phyloP scores from a whole-genome alignment of 2,329 filamentous ascomycete genomes.

The Nemania sp. region DNA sequence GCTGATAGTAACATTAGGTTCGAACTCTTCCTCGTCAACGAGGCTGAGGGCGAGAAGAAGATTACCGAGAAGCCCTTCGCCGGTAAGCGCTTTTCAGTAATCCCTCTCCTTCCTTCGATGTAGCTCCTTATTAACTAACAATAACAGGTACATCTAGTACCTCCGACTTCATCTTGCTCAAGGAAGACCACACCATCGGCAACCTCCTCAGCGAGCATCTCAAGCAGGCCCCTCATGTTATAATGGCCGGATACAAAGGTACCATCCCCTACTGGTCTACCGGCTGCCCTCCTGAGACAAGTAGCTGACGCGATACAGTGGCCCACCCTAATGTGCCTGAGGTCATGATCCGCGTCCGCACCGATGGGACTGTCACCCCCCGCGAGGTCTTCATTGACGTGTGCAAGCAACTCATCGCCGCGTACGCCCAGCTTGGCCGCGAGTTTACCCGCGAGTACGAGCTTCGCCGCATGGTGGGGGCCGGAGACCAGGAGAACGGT shows the following conservation, averaged over 20 bases:
- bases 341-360: slow-evolving; percentile 79
- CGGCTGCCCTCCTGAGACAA: slow-evolving; percentile 33
- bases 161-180: slow-evolving; percentile 93
- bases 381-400: slow-evolving; percentile 82
- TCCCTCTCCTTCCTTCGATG: background rate
- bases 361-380: slow-evolving; percentile 84
- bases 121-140: background rate
- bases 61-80: slow-evolving; percentile 87
- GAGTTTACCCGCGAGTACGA: slow-evolving; percentile 94
- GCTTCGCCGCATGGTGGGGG: slow-evolving; percentile 79
- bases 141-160: slow-evolving; percentile 78
- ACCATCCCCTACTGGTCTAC: slow-evolving; percentile 33
- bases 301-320: slow-evolving; percentile 43
- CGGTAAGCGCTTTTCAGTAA: slow-evolving; percentile 60
- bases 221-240: slow-evolving; percentile 78
- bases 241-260: slow-evolving; percentile 93
- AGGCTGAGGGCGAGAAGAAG: slow-evolving; percentile 82
- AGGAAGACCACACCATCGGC: slow-evolving; percentile 94
- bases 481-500: slow-evolving; percentile 58
- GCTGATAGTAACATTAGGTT: slow-evolving; percentile 60
- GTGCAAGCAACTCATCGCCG: slow-evolving; percentile 79
- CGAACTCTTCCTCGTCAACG: slow-evolving; percentile 83
- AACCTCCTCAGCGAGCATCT: slow-evolving; percentile 88
- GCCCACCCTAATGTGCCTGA: slow-evolving; percentile 64
- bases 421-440: slow-evolving; percentile 77